Conservation (phyloP, 2,329 filamentous ascomycete species). For the Orbilia javanica region DNA sequence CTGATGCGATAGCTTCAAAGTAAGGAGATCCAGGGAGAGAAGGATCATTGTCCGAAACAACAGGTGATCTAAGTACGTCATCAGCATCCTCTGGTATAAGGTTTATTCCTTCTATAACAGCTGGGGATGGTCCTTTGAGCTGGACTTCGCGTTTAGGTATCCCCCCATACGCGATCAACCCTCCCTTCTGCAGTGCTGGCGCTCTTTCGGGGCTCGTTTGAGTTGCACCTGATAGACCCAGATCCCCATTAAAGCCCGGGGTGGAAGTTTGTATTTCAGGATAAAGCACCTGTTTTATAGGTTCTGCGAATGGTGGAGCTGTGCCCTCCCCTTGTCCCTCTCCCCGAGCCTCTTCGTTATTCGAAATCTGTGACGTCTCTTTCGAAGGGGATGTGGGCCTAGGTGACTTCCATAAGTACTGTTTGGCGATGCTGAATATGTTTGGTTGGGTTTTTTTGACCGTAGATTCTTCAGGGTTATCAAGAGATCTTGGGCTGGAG, state of each 20-base stretch:
- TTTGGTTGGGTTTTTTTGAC: constrained; percentile 48
- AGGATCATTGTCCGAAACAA: constrained; percentile 37
- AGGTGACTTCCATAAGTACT: constrained; percentile 46
- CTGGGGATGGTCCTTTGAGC: constrained; percentile 30
- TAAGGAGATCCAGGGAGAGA: constrained; percentile 45
- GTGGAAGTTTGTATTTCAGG: constrained; percentile 16
- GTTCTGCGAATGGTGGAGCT: background rate
- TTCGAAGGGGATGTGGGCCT: background rate
- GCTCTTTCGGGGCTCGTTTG: background rate
- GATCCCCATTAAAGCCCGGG: background rate
- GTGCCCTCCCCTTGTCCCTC: background rate
- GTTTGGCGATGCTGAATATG: constrained; percentile 50
- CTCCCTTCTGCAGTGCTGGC: background rate
- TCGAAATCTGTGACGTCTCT: background rate
- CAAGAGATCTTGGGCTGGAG: background rate
- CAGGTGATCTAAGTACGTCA: constrained; percentile 30
- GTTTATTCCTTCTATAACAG: constrained; percentile 40
- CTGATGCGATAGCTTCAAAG: constrained; percentile 18
- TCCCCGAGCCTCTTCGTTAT: background rate
- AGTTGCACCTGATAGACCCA: background rate
- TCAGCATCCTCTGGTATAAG: constrained; percentile 39
- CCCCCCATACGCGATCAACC: constrained; percentile 22
- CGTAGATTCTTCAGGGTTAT: constrained; percentile 14
- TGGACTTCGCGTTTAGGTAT: constrained; percentile 33
- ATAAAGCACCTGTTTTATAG: background rate